Evolutionary conservation across 2,329 filamentous ascomycete genomes (phyloP).

Genomic region (Neurospora crassa): DNA sequence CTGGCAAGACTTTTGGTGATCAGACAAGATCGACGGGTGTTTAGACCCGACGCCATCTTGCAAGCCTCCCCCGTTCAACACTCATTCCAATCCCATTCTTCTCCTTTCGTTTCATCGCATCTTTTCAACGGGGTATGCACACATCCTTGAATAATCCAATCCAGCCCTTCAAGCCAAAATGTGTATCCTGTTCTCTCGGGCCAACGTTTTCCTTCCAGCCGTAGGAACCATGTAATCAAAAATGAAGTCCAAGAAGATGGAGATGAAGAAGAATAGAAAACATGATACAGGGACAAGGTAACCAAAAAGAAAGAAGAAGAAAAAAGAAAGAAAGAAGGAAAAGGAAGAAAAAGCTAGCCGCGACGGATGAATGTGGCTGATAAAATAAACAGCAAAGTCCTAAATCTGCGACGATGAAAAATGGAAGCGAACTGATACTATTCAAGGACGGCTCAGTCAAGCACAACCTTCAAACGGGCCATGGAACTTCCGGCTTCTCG

Average conservation of each 20-base stretch:
- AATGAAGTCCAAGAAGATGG: not conserved
- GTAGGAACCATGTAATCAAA: not conserved
- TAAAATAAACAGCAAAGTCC: not conserved
- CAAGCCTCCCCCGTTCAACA: not conserved
- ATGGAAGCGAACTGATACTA: not conserved
- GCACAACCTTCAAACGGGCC: not conserved
- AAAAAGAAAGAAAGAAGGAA: too few species aligned
- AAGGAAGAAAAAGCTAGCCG: not conserved
- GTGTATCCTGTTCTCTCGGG: not conserved
- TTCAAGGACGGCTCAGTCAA: not conserved
- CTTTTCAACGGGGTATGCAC: not conserved
- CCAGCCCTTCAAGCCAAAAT: not conserved
- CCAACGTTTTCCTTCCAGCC: not conserved
- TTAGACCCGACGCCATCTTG: not conserved
- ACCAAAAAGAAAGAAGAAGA: not conserved
- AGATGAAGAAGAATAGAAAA: not conserved
- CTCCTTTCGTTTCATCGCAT: not conserved
- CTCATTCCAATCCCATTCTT: not conserved
- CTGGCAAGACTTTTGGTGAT: not conserved
- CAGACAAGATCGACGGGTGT: not conserved
- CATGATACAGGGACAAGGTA: not conserved
- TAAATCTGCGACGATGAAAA: not conserved
- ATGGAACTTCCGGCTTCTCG: not conserved
- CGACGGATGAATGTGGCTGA: not conserved
- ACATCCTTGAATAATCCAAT: not conserved